Evolutionary conservation across 192 early-diverging fungal genomes (phyloP).

Genomic region (Anaeromyces robustus): DNA sequence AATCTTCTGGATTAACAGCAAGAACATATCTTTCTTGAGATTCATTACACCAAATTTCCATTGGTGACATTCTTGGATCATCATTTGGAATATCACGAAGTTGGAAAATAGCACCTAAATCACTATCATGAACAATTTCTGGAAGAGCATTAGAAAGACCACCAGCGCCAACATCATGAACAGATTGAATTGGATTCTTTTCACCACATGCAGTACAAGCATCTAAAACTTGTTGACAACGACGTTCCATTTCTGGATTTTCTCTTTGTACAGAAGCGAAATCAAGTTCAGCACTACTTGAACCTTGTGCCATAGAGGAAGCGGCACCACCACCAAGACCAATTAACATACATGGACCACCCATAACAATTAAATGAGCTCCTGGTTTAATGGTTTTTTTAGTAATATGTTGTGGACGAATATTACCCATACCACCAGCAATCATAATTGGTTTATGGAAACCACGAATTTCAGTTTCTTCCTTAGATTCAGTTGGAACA

Average conservation of each 20-base stretch:
- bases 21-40: slow-evolving; percentile 98
- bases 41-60: slow-evolving; percentile 99
- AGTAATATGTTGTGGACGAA: slow-evolving; percentile 74
- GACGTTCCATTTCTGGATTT: slow-evolving; percentile 98
- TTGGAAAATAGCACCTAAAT: slow-evolving; percentile 79
- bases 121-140: slow-evolving; percentile 92
- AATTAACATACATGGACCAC: slow-evolving; percentile 96
- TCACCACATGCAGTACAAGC: slow-evolving; percentile 68
- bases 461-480: slow-evolving; percentile 59
- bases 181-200: slow-evolving; percentile 71
- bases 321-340: slow-evolving; percentile 98
- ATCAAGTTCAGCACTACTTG: slow-evolving; percentile 67
- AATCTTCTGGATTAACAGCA: slow-evolving; percentile 55
- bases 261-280: slow-evolving; percentile 98
- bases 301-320: slow-evolving; percentile 81
- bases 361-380: slow-evolving; percentile 71
- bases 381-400: slow-evolving; percentile 75
- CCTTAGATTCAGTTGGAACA: slow-evolving; percentile 22
- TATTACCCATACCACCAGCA: slow-evolving; percentile 89
- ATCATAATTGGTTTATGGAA: slow-evolving; percentile 99
- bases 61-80: slow-evolving; percentile 89
- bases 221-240: slow-evolving; percentile 94
- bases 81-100: slow-evolving; percentile 80
- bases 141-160: slow-evolving; percentile 95
- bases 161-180: slow-evolving; percentile 99